Evolutionary conservation across 2,329 filamentous ascomycete species (phyloP).

Genomic region (Ceratocystis diversiconidia): DNA sequence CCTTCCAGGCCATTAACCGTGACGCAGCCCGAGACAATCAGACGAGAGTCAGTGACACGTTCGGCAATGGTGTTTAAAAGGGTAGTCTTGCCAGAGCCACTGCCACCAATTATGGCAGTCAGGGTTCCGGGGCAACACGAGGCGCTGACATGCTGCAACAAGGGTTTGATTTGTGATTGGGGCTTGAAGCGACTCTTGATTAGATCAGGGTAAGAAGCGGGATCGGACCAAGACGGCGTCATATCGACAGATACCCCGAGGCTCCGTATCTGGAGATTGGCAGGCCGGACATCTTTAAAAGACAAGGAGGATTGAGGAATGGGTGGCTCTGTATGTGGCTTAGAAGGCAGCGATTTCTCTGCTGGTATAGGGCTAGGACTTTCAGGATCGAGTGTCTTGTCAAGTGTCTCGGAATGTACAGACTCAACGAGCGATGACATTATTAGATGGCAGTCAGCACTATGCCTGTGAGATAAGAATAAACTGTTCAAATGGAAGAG

Average conservation of each 20-base stretch:
- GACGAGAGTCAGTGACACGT: constrained; percentile 43
- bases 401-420: background rate
- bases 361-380: background rate
- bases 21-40: constrained; percentile 39
- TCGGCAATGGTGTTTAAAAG: constrained; percentile 58
- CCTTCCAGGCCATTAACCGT: constrained; percentile 47
- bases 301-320: constrained; percentile 26
- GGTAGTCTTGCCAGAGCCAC: constrained; percentile 59
- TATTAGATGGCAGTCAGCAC: background rate
- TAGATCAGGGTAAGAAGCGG: constrained; percentile 32
- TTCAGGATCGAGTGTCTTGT: background rate
- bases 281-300: constrained; percentile 40
- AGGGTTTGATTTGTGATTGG: constrained; percentile 31
- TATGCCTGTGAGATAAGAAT: background rate
- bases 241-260: constrained; percentile 44
- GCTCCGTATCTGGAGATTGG: constrained; percentile 39
- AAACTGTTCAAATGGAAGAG: background rate
- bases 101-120: constrained; percentile 62
- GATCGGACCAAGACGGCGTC: constrained; percentile 39
- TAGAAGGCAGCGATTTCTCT: background rate
- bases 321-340: background rate
- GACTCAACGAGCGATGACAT: background rate
- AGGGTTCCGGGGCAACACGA: constrained; percentile 51
- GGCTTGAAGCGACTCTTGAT: constrained; percentile 28
- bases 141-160: constrained; percentile 50